Percentiles rank a stretch among this genome's conserved stretches.
phyloP scores from a whole-genome alignment of 163 green algal genomes.

The Scenedesmus sp. region DNA sequence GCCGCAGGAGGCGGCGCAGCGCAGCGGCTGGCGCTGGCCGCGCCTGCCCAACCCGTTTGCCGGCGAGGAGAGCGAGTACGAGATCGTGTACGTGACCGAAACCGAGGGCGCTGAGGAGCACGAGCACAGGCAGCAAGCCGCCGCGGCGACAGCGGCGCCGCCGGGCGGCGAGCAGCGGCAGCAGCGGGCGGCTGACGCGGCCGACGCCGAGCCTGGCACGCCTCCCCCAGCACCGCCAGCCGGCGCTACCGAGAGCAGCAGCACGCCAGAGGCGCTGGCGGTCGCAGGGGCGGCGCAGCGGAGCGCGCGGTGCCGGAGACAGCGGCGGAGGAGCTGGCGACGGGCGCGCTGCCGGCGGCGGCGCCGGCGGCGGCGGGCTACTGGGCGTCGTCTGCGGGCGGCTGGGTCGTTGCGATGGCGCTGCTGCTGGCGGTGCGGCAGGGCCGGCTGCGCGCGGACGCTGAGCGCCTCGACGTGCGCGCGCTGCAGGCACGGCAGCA shows the following conservation, averaged over 20 bases:
- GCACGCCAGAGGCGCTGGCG: background rate
- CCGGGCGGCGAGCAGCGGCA: background rate
- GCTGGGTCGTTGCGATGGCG: constrained; percentile 56
- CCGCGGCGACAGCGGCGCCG: background rate
- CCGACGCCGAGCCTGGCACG: background rate
- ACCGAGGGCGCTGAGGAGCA: constrained; percentile 6
- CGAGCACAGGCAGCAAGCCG: background rate
- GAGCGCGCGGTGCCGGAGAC: background rate
- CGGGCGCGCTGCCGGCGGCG: background rate
- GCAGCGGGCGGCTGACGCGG: background rate
- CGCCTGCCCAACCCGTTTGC: constrained; percentile 10
- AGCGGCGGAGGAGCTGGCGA: constrained; percentile 1
- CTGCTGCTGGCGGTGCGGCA: constrained; percentile 55
- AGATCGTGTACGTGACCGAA: constrained; percentile 46
- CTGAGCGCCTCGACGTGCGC: constrained; percentile 50
- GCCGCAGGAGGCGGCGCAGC: too few species aligned
- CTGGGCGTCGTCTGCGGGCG: constrained; percentile 20
- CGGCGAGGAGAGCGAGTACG: constrained; percentile 34
- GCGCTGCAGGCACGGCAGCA: constrained; percentile 51
- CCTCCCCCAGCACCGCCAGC: background rate
- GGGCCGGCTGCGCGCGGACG: constrained; percentile 43
- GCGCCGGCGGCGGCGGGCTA: background rate
- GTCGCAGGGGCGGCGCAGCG: too few species aligned
- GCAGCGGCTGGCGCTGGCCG: constrained; percentile 14
- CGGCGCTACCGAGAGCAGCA: too few species aligned